Evolutionary conservation across 1,139 yeast species (phyloP), one percentile per base, ranked within the genome.

Genomic region (Kluyveromyces marxianus): DNA sequence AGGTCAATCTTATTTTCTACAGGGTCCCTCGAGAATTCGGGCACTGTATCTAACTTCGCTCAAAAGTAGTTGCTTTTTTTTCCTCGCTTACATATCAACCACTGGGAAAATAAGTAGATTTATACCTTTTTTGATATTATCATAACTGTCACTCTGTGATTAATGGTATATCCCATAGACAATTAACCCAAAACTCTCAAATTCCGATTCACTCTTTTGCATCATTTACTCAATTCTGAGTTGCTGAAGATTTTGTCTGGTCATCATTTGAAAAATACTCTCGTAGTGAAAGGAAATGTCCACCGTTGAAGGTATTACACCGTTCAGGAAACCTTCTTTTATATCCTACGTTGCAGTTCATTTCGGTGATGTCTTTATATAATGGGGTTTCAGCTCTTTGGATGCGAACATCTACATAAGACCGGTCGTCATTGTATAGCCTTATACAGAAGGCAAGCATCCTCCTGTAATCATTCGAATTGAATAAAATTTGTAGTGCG

Each of bases 341-440:
- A 33, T 33, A 33, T 33, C 35, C 38, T 25, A 25, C 24, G n/a
- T 35, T 25, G n/a, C 38, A 35, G 27, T 14, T 35, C 38, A 35
- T 35, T 35, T 35, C 28, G 38, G 28, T 24, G 7, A 35, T 35
- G 5, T 21, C 14, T 25, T 24, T 21, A 25, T 35, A 35, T 25
- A n/a, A 25, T 25, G 38, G 38, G 38, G 7, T 21, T 25, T 35
- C 27, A 35, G 38, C 26, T 35, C 38, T 35, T 35, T 35, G 38
- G 7, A 35, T 24, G 5, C 38, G 38, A 7, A 35, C 25, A 25
- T 21, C 38, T 24, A n/a, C n/a, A n/a, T 14, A 35, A 7, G 38
- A 35, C 28, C 28, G n/a, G 28, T 35, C 38, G 7, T 21, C 28
- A 35, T 35, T 24, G 38, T 35, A 35, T 25, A 35, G 28, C n/a